Evolutionary conservation across 768 basidiomycete genomes (phyloP).

Genomic region (Mycena latifolia): DNA sequence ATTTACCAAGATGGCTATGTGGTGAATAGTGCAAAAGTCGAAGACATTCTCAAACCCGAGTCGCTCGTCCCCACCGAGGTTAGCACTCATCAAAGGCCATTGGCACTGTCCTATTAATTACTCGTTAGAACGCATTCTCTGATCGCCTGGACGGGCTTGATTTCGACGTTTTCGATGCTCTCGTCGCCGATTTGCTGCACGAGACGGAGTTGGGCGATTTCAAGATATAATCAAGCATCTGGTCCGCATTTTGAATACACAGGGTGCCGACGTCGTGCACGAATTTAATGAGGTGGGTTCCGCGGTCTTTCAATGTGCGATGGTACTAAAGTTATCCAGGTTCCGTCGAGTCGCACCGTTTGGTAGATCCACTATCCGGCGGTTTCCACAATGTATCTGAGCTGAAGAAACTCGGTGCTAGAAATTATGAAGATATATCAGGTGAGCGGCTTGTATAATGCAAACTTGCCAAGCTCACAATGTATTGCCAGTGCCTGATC

Average conservation of each 20-base stretch:
- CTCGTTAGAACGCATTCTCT: conserved; percentile 11
- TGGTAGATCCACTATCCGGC: conserved; percentile 36
- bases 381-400: conserved; percentile 40
- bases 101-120: too few relatives aligned
- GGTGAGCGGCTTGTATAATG: conserved; percentile 22
- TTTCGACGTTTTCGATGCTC: conserved; percentile 8
- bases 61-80: conserved; percentile 49
- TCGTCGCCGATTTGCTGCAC: conserved; percentile 14
- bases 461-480: too few relatives aligned
- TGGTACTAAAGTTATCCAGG: not conserved
- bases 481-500: conserved; percentile 44
- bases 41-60: conserved; percentile 39
- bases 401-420: conserved; percentile 37
- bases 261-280: not conserved
- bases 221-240: conserved; percentile 18
- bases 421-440: conserved; percentile 46
- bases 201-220: conserved; percentile 11
- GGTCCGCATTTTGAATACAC: conserved; percentile 1
- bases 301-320: not conserved
- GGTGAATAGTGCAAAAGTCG: conserved; percentile 43
- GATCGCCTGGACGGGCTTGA: not conserved
- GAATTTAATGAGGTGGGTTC: conserved; percentile 12
- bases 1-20: conserved; percentile 44
- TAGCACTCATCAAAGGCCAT: too few relatives aligned
- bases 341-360: conserved; percentile 33